phyloP scores from a whole-genome alignment of 768 basidiomycete genomes.

The Fomitopsis pulvina region DNA sequence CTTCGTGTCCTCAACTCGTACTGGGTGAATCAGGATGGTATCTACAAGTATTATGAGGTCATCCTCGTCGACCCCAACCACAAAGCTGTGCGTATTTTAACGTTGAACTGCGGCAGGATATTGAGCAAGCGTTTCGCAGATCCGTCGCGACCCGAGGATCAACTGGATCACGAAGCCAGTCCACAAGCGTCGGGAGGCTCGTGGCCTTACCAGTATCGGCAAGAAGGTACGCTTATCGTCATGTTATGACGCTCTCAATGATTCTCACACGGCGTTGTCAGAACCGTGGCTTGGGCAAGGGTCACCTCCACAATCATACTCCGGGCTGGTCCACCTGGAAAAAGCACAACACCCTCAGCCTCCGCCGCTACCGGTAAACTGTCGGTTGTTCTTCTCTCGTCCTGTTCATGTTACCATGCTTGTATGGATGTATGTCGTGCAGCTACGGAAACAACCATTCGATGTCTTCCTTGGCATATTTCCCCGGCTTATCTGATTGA shows the following conservation, averaged over 20 bases:
- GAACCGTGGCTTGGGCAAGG: conserved; percentile 98
- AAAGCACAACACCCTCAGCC: conserved; percentile 95
- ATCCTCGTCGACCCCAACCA: conserved; percentile 95
- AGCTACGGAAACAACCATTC: conserved; percentile 13
- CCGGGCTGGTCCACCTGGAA: conserved; percentile 92
- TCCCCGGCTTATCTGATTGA: neutral
- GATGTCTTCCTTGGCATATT: no score
- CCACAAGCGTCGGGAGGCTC: conserved; percentile 97
- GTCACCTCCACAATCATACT: conserved; percentile 88
- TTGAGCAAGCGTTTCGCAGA: conserved; percentile 35
- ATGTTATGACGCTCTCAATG: conserved; percentile 2
- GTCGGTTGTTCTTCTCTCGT: conserved; percentile 12
- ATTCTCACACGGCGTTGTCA: conserved; percentile 23
- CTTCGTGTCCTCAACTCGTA: conserved; percentile 96
- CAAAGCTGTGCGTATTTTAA: conserved; percentile 64
- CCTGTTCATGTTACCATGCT: conserved; percentile 22
- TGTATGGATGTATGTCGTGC: conserved; percentile 26
- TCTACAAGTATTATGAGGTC: conserved; percentile 99
- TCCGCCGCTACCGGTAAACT: conserved; percentile 76
- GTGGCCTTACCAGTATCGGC: conserved; percentile 94
- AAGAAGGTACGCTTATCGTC: conserved; percentile 62
- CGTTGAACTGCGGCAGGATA: no score
- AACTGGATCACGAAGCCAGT: conserved; percentile 99
- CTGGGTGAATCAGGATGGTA: conserved; percentile 99
- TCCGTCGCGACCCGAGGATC: conserved; percentile 94